Conservation (phyloP, 352 stramenopile genomes). For the Phytopythium ostracodes region DNA sequence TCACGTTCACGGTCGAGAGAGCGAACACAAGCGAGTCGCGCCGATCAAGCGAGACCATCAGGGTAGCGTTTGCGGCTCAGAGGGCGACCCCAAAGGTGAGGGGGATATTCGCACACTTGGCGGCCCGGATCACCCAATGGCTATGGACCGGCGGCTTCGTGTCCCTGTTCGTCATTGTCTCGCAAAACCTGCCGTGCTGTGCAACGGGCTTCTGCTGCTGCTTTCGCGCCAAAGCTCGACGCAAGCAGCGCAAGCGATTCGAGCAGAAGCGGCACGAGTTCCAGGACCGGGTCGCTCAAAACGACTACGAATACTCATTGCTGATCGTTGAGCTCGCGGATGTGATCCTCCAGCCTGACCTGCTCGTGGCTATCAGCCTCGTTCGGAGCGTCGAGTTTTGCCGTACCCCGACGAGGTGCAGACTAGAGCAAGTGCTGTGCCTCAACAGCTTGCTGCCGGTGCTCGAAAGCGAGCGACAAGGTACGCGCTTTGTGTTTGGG, state of each 20-base stretch:
- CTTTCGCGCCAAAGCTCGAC: constrained; percentile 31
- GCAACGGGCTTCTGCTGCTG: constrained; percentile 56
- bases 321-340: constrained; percentile 43
- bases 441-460: constrained; percentile 40
- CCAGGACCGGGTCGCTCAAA: constrained; percentile 51
- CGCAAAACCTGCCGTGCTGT: constrained; percentile 41
- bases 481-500: constrained; percentile 42
- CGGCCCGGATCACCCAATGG: neutral
- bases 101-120: neutral
- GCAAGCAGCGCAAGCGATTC: constrained; percentile 33
- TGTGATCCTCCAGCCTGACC: constrained; percentile 42
- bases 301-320: constrained; percentile 70
- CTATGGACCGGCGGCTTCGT: constrained; percentile 6
- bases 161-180: constrained; percentile 35
- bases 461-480: constrained; percentile 44
- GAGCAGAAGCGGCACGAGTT: constrained; percentile 33
- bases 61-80: constrained; percentile 17
- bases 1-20: constrained; percentile 43
- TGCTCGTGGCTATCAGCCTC: constrained; percentile 25
- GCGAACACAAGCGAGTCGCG: neutral
- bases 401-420: constrained; percentile 1
- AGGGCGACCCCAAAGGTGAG: constrained; percentile 1
- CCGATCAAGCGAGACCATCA: constrained; percentile 21
- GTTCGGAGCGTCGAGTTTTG: constrained; percentile 15
- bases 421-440: constrained; percentile 20